phyloP scores from a whole-genome alignment of 2,329 filamentous ascomycete species.

The Talaromyces sp. region DNA sequence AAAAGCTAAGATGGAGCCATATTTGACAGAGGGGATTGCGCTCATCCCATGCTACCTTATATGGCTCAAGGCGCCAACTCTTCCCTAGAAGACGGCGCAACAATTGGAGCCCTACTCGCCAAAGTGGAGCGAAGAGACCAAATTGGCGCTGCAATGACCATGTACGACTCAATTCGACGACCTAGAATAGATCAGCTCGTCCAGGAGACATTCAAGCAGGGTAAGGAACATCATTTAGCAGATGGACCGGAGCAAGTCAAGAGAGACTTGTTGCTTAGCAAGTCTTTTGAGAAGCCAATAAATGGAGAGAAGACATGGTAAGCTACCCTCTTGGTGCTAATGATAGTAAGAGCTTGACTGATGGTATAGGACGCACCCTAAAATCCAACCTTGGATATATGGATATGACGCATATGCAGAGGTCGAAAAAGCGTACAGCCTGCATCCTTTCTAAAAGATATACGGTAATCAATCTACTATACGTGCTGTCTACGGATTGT shows the following conservation, averaged over 20 bases:
- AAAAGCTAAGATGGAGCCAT: background rate
- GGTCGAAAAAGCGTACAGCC: background rate
- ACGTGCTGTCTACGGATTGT: background rate
- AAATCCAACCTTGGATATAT: background rate
- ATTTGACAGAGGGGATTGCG: constrained; percentile 32
- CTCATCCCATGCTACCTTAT: constrained; percentile 63
- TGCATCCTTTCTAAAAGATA: background rate
- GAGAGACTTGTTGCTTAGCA: background rate
- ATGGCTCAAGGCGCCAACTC: constrained; percentile 67
- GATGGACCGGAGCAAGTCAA: background rate
- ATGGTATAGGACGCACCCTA: background rate
- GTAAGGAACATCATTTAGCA: background rate
- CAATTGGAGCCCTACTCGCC: constrained; percentile 48
- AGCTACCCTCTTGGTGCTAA: background rate
- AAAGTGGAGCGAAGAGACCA: background rate
- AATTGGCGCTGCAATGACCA: background rate
- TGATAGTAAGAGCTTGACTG: background rate
- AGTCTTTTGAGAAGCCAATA: background rate
- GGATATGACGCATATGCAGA: background rate
- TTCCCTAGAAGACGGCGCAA: constrained; percentile 65
- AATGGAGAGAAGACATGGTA: background rate
- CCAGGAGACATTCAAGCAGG: background rate
- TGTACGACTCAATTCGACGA: background rate
- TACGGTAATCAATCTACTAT: background rate
- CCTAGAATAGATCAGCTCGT: background rate